Conservation (phyloP, 2,329 filamentous ascomycete species). For the Pezicula radicicola region DNA sequence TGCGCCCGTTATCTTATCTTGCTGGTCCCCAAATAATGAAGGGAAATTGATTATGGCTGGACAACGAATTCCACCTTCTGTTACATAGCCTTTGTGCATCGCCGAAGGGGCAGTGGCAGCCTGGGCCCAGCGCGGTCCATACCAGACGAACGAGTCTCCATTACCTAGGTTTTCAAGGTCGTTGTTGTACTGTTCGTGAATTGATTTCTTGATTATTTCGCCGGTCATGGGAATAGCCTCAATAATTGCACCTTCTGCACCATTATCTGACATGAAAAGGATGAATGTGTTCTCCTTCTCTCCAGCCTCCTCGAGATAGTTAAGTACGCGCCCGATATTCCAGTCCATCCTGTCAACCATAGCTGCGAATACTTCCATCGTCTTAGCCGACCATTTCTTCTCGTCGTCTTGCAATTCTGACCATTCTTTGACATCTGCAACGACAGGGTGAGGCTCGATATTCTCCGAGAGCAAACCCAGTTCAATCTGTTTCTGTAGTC, state of each 20-base stretch:
- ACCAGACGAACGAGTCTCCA: constrained; percentile 57
- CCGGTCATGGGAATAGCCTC: constrained; percentile 51
- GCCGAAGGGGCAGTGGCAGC: constrained; percentile 50
- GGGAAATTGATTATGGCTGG: constrained; percentile 34
- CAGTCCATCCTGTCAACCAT: constrained; percentile 46
- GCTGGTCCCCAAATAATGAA: background rate
- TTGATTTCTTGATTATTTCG: constrained; percentile 30
- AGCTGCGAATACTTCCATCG: constrained; percentile 59
- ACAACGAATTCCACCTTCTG: constrained; percentile 36
- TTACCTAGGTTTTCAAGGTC: constrained; percentile 55
- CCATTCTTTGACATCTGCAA: constrained; percentile 12
- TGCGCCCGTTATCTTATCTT: constrained; percentile 17
- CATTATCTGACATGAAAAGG: constrained; percentile 62
- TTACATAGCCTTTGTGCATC: constrained; percentile 24
- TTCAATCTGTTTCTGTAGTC: constrained; percentile 52
- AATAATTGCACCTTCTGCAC: constrained; percentile 56
- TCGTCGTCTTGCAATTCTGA: constrained; percentile 32
- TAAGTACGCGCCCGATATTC: constrained; percentile 56
- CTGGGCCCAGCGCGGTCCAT: constrained; percentile 54
- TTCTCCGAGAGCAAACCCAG: constrained; percentile 33
- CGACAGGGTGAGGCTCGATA: constrained; percentile 18
- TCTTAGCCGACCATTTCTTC: background rate
- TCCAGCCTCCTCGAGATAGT: constrained; percentile 45
- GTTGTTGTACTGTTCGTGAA: constrained; percentile 55
- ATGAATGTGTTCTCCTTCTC: constrained; percentile 64